Percentiles rank a stretch among this genome's conserved stretches.
phyloP scores from a whole-genome alignment of 2,329 filamentous ascomycete genomes.

The Aspergillus novoparasiticus region DNA sequence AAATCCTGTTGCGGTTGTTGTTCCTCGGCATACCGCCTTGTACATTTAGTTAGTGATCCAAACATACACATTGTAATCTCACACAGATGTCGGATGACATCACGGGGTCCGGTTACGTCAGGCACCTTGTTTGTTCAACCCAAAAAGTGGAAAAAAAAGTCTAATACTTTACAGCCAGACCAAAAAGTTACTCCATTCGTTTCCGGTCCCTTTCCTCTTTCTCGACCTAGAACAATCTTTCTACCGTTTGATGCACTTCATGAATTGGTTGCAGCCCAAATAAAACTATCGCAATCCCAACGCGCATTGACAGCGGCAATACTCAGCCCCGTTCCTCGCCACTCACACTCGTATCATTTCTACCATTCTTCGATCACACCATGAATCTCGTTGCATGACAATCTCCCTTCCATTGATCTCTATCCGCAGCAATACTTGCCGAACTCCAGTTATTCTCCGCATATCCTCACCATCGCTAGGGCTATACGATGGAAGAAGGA shows the following conservation, averaged over 20 bases:
- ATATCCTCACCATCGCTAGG: slow-evolving; percentile 3
- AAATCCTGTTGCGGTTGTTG: background rate
- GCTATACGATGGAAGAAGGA: slow-evolving; percentile 39
- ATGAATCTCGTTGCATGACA: slow-evolving; percentile 20
- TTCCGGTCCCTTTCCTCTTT: background rate
- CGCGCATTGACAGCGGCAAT: background rate
- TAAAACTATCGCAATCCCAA: background rate
- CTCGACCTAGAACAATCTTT: background rate
- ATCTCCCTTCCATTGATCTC: background rate
- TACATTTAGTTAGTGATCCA: too few relatives aligned
- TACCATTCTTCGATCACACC: slow-evolving; percentile 9
- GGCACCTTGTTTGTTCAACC: slow-evolving; percentile 18
- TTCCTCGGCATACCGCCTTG: background rate
- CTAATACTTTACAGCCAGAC: background rate
- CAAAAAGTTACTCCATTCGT: background rate
- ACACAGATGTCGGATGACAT: slow-evolving; percentile 25
- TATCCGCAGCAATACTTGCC: background rate
- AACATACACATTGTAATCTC: background rate
- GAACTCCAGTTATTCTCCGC: background rate
- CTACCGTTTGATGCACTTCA: background rate
- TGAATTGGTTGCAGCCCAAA: background rate
- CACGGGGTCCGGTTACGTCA: slow-evolving; percentile 26
- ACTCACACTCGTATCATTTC: background rate
- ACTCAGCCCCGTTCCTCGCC: background rate
- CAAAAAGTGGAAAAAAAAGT: slow-evolving; percentile 2